phyloP scores from a whole-genome alignment of 768 basidiomycete species.

The Tulasnella sp. region DNA sequence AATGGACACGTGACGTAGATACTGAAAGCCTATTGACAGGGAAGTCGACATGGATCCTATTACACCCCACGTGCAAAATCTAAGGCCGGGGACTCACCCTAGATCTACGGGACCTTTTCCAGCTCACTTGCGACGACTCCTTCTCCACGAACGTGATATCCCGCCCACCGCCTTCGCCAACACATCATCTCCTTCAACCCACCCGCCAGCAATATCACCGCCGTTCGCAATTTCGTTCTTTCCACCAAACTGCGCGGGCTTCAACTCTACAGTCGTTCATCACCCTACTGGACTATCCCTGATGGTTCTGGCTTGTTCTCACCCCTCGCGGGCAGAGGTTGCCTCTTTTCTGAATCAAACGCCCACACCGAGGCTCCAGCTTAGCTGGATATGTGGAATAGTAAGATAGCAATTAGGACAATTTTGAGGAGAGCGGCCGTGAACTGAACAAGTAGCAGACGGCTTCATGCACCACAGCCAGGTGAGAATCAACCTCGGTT shows the following conservation, averaged over 20 bases:
- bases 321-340: conserved; percentile 39
- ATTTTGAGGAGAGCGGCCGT: conserved; percentile 74
- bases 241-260: not conserved
- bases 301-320: conserved; percentile 34
- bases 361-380: conserved; percentile 96
- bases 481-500: no score
- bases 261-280: conserved; percentile 12
- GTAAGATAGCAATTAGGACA: conserved; percentile 67
- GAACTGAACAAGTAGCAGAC: conserved; percentile 75
- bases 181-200: conserved; percentile 15
- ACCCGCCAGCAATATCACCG: conserved; percentile 2
- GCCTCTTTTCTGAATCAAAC: conserved; percentile 48
- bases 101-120: not conserved
- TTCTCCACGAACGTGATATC: not conserved
- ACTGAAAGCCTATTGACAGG: not conserved
- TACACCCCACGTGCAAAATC: not conserved
- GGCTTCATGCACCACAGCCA: no score
- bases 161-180: conserved; percentile 2
- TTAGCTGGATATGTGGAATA: conserved; percentile 80
- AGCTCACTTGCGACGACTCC: conserved; percentile 11
- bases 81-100: no score
- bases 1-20: not conserved
- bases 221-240: not conserved
- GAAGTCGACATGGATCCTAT: not conserved
- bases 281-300: conserved; percentile 5